Conservation (phyloP, 2,329 filamentous ascomycete genomes). For the Penicillium sp. region DNA sequence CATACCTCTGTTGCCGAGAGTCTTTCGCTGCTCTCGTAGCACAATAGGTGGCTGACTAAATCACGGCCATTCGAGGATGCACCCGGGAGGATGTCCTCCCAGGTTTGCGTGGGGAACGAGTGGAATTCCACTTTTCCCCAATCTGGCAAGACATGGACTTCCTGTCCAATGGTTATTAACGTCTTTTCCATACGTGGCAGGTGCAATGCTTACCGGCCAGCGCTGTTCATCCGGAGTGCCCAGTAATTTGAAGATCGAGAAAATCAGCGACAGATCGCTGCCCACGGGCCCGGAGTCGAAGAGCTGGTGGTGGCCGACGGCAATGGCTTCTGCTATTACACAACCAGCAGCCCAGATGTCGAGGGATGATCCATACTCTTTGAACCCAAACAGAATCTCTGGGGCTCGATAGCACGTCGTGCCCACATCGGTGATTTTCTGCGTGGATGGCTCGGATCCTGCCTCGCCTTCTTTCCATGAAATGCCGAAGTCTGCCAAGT, state of each 20-base stretch:
- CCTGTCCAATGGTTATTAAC: conserved; percentile 24
- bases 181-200: not conserved
- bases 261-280: conserved; percentile 84
- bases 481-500: conserved; percentile 88
- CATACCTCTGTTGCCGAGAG: conserved; percentile 63
- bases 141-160: conserved; percentile 62
- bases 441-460: conserved; percentile 59
- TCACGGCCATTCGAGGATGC: conserved; percentile 59
- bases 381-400: conserved; percentile 83
- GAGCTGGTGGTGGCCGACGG: conserved; percentile 57
- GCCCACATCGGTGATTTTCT: conserved; percentile 88
- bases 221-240: conserved; percentile 76
- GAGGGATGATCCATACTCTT: conserved; percentile 65
- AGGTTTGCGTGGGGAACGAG: conserved; percentile 64
- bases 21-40: conserved; percentile 67
- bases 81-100: conserved; percentile 67
- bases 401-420: conserved; percentile 89
- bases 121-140: conserved; percentile 85
- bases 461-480: conserved; percentile 67
- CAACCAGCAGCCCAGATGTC: conserved; percentile 90
- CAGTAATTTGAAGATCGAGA: conserved; percentile 87
- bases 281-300: conserved; percentile 89
- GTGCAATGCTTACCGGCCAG: conserved; percentile 67
- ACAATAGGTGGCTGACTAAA: conserved; percentile 65
- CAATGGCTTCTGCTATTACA: conserved; percentile 73